Conservation (phyloP, 345 rosid genomes). For the thale cress (Arabidopsis thaliana) region DNA sequence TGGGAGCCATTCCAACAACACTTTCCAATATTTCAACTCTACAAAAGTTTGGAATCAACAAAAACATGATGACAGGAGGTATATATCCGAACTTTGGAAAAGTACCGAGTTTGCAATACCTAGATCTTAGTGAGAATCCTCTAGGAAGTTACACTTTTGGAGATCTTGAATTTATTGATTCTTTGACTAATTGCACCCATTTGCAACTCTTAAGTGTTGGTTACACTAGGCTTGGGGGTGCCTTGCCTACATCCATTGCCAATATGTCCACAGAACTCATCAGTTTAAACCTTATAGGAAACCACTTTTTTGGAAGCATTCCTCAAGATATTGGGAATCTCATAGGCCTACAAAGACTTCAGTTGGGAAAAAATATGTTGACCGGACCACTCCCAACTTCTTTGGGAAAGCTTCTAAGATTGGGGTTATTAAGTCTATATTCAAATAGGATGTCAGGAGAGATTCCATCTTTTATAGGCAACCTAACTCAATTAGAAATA, state of each 20-base stretch:
- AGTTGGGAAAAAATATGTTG: not conserved
- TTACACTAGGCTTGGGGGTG: not conserved
- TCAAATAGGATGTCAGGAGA: conserved; percentile 4
- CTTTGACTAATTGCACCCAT: conserved; percentile 15
- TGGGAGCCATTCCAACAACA: conserved; percentile 7
- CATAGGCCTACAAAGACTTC: not conserved
- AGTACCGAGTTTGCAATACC: fast-evolving
- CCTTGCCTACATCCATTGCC: not conserved
- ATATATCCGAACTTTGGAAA: not conserved
- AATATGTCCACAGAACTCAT: not conserved
- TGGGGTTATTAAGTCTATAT: fast-evolving
- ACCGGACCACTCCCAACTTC: conserved; percentile 3
- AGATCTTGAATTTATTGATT: conserved; percentile 8
- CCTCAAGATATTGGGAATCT: not conserved
- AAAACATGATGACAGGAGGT: not conserved
- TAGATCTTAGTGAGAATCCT: not conserved
- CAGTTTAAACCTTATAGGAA: fast-evolving
- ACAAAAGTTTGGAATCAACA: fast-evolving
- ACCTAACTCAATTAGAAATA: not conserved
- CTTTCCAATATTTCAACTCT: conserved; percentile 13
- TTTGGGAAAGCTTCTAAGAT: not conserved
- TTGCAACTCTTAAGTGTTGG: fast-evolving
- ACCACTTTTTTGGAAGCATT: not conserved
- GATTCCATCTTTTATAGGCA: conserved; percentile 12
- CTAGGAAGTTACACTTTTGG: not conserved